phyloP scores from a whole-genome alignment of 495 filamentous ascomycete genomes.

The Penicillium crystallinum region DNA sequence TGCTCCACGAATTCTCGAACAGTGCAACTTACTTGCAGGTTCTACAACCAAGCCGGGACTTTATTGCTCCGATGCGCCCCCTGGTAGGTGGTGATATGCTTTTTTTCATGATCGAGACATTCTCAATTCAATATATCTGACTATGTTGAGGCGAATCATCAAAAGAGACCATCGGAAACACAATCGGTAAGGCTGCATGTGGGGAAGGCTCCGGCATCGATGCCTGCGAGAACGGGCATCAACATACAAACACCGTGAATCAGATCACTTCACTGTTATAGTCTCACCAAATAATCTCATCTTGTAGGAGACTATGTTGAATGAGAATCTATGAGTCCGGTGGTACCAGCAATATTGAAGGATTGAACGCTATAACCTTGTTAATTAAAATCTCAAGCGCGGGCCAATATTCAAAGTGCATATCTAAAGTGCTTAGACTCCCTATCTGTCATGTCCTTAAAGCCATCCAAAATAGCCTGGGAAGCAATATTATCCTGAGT shows the following conservation, averaged over 20 bases:
- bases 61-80: conserved; percentile 12
- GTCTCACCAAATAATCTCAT: no score
- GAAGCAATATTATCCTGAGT: conserved; percentile 11
- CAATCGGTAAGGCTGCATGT: no score
- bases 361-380: not conserved
- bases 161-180: no score
- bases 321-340: no score
- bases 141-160: no score
- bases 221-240: no score
- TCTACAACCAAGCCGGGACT: conserved; percentile 22
- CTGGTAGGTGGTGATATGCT: not conserved
- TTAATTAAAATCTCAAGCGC: not conserved
- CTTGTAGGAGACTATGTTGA: no score
- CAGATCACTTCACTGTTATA: no score
- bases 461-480: conserved; percentile 35
- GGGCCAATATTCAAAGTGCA: conserved; percentile 22
- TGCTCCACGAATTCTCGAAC: not conserved
- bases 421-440: conserved; percentile 43
- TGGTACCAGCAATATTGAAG: not conserved
- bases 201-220: no score
- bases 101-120: no score
- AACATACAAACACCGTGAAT: no score
- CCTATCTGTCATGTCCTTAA: conserved; percentile 46
- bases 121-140: no score
- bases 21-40: conserved; percentile 23